Percentiles rank a stretch among this genome's conserved stretches.
Conservation (phyloP, 1,284 basidiomycete species). For the Wallemia hederae region DNA sequence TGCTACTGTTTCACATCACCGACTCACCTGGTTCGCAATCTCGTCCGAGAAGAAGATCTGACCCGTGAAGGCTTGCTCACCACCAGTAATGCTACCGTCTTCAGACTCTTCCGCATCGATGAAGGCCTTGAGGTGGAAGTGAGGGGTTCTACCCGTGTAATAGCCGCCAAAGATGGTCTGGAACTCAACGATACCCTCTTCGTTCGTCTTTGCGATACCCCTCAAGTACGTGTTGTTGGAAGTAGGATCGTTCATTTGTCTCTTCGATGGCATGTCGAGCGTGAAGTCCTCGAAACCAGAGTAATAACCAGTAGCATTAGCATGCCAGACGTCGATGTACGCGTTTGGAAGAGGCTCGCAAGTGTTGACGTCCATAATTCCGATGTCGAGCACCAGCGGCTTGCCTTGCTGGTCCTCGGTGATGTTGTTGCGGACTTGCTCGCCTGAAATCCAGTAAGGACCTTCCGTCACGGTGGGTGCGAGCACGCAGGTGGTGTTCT, state of each 20-base stretch:
- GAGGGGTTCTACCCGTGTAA: conserved; percentile 9
- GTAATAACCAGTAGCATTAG: conserved; percentile 6
- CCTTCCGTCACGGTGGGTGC: conserved; percentile 4
- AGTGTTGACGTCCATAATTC: conserved; percentile 5
- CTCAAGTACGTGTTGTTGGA: not conserved
- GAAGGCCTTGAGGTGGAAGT: conserved; percentile 9
- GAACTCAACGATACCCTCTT: not conserved
- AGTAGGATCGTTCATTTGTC: not conserved
- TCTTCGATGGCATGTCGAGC: not conserved
- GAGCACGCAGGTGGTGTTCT: not conserved
- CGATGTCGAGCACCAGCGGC: conserved; percentile 6
- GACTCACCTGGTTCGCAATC: conserved; percentile 14
- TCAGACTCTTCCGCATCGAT: not conserved
- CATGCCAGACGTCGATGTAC: conserved; percentile 9
- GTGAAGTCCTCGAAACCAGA: conserved; percentile 5
- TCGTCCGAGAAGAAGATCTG: conserved; percentile 11
- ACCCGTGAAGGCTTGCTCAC: conserved; percentile 4
- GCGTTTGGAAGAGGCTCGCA: conserved; percentile 6
- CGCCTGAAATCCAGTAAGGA: conserved; percentile 9
- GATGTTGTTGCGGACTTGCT: conserved; percentile 6
- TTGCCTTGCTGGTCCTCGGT: conserved; percentile 7
- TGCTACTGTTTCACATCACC: too few relatives aligned
- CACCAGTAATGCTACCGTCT: not conserved
- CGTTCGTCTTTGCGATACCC: not conserved
- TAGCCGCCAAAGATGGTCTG: conserved; percentile 8